These are phyloP conservation scores for Ceratocystiopsis sp. DNA, from an alignment of 2,329 filamentous ascomycete genomes.

Conservation along the genomic window DNA sequence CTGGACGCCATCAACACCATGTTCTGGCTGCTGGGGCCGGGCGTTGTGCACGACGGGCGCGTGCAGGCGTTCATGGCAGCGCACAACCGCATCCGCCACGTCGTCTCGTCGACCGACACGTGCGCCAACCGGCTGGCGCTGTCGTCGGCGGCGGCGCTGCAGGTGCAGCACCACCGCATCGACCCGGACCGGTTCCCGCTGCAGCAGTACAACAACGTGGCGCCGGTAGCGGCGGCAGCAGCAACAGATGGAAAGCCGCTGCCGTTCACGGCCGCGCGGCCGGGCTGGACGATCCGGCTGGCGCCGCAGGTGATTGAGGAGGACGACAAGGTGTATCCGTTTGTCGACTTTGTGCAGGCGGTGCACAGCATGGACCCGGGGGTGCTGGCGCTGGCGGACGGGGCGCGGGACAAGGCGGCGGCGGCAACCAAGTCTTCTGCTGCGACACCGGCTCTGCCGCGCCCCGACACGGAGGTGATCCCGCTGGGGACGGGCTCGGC, in stretches of 20 bases:
- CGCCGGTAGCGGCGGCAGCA: slow-evolving; percentile 1
- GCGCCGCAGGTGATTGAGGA: slow-evolving; percentile 30
- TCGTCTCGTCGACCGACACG: slow-evolving; percentile 58
- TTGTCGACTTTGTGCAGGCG: slow-evolving; percentile 30
- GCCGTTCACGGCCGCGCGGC: slow-evolving; percentile 22
- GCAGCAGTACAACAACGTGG: slow-evolving; percentile 37
- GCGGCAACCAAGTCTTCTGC: too few species aligned
- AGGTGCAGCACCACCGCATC: slow-evolving; percentile 52
- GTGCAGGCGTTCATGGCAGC: slow-evolving; percentile 54
- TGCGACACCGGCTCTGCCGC: slow-evolving; percentile 29
- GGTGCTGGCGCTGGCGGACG: slow-evolving; percentile 35
- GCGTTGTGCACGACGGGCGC: slow-evolving; percentile 42
- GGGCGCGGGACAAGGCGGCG: slow-evolving; percentile 26
- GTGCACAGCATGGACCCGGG: slow-evolving; percentile 20
- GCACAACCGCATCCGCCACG: slow-evolving; percentile 47
- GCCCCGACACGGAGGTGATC: slow-evolving; percentile 57
- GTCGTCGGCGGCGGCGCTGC: slow-evolving; percentile 46
- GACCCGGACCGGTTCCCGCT: slow-evolving; percentile 58
- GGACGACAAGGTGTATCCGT: slow-evolving; percentile 27
- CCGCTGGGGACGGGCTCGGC: slow-evolving; percentile 86
- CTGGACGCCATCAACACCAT: slow-evolving; percentile 51
- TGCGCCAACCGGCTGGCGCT: slow-evolving; percentile 62
- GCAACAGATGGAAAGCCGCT: too few species aligned
- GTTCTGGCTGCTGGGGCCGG: slow-evolving; percentile 67
- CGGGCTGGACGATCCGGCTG: slow-evolving; percentile 28